Evolutionary conservation across 345 rosid species (phyloP).

Genomic region (Lumnitzera littorea): DNA sequence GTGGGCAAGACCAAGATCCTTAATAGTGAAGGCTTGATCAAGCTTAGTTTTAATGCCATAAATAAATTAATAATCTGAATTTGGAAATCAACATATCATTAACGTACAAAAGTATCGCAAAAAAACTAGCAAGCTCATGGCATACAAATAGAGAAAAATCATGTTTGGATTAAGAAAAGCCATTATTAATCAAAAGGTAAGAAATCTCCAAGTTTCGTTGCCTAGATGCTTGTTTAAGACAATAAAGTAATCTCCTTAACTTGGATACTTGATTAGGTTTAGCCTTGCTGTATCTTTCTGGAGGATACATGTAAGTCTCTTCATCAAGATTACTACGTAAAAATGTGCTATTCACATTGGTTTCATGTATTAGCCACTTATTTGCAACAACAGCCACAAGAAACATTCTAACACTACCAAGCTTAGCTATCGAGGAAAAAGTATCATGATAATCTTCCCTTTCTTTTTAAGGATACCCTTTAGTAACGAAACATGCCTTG

Average conservation of each 20-base stretch:
- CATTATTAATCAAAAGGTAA: background rate
- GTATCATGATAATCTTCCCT: too few species aligned
- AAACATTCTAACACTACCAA: background rate
- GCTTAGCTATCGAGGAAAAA: background rate
- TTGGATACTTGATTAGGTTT: background rate
- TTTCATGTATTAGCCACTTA: background rate
- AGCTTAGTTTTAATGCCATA: background rate
- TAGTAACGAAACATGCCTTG: too few species aligned
- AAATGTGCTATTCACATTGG: background rate
- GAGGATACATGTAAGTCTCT: background rate
- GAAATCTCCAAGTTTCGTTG: too few species aligned
- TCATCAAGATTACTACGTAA: background rate
- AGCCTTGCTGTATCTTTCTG: background rate
- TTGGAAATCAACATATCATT: background rate
- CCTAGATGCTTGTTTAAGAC: background rate
- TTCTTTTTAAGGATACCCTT: too few species aligned
- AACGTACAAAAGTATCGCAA: background rate
- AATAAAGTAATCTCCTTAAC: background rate
- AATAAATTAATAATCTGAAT: background rate
- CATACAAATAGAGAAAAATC: background rate
- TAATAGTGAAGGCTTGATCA: background rate
- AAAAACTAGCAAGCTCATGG: rapidly evolving
- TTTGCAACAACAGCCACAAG: background rate
- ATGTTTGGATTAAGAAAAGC: background rate
- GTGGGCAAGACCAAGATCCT: too few species aligned